Base-by-base conservation (phyloP, 192 early-diverging fungal species). In the Jimgerdemannia flammicorona region DNA sequence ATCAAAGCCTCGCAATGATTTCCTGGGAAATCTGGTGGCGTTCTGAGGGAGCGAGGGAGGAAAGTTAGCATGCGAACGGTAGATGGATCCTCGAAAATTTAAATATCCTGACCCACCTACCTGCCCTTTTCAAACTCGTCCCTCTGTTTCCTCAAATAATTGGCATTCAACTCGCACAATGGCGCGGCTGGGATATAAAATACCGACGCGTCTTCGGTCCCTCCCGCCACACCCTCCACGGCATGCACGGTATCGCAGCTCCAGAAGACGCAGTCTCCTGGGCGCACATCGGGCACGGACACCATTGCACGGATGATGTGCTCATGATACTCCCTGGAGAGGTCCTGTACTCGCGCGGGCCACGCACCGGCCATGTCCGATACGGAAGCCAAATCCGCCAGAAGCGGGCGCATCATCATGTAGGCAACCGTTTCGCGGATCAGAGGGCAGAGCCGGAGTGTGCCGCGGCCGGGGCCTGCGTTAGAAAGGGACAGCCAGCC, bases 181-280 rank as follows among this genome's bases (percentile, higher is more conserved):
- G 80, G 80, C 11, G 70, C 67, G 9, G 76, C 76, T 0, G 80
- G 80, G 42, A 81, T 77, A 54, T 81, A 81, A 17, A 81, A 70
- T 11, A 81, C 75, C 2, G 76, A 77, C 64, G 76, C 74, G 70
- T 81, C 80, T 10, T 63, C 74, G 59, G 41, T 41, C 11, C 70
- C 74, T 43, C 64, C 43, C 64, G 73, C 74, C 54, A 65, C 66
- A 19, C 8, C 49, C 59, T 81, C 80, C 3, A 81, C 75, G 49
- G 75, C 72, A 72, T 81, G 80, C 4, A 78, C 80, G 40, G 63
- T 68, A 72, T 81, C 80, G 64, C 64, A 43, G 40, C 68, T 75
- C 80, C 80, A 81, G 39, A 81, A 81, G 29, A 81, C 72, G 18
- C 72, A 76, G 74, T 81, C 80, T 39, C 80, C 80, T 43, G 72